Evolutionary conservation across 139 green algal genomes (phyloP).

Genomic region (Chlorella ohadii): DNA sequence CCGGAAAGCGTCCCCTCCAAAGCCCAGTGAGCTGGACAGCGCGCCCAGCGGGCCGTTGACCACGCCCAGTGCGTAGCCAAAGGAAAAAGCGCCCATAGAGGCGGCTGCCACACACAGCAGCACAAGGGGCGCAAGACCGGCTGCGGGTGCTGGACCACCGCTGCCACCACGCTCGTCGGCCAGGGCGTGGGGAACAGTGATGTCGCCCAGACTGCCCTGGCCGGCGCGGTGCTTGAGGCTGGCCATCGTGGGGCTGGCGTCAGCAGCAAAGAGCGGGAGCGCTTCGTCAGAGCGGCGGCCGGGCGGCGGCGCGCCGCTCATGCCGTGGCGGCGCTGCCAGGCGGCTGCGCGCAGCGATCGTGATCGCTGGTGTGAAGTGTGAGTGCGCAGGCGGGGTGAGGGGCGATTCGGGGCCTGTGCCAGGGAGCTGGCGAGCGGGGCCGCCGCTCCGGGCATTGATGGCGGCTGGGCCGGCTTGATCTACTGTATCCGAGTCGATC

Average conservation of each 20-base stretch:
- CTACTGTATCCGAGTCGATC: too few relatives aligned
- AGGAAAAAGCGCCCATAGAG: conserved; percentile 67
- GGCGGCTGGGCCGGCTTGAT: too few relatives aligned
- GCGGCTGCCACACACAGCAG: conserved; percentile 25
- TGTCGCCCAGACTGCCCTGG: background rate
- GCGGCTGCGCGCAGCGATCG: background rate
- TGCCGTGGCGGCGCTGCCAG: background rate
- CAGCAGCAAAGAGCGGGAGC: background rate
- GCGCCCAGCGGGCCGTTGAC: conserved; percentile 91
- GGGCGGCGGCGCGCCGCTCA: background rate
- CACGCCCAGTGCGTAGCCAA: conserved; percentile 89
- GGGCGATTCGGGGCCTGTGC: too few relatives aligned
- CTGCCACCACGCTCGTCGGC: background rate
- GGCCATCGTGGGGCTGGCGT: conserved; percentile 16
- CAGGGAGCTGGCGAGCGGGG: too few relatives aligned
- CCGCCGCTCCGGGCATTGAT: too few relatives aligned
- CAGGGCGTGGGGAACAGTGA: background rate
- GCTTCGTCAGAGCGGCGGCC: background rate
- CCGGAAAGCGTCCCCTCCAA: conserved; percentile 72
- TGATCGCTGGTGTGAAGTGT: background rate
- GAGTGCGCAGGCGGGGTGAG: too few relatives aligned
- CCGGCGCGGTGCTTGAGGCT: conserved; percentile 15
- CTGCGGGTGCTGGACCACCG: background rate
- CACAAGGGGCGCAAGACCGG: background rate
- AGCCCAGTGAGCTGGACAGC: conserved; percentile 83